Evolutionary conservation across 78 protist genomes (phyloP).

Genomic region (Acrasis kona): DNA sequence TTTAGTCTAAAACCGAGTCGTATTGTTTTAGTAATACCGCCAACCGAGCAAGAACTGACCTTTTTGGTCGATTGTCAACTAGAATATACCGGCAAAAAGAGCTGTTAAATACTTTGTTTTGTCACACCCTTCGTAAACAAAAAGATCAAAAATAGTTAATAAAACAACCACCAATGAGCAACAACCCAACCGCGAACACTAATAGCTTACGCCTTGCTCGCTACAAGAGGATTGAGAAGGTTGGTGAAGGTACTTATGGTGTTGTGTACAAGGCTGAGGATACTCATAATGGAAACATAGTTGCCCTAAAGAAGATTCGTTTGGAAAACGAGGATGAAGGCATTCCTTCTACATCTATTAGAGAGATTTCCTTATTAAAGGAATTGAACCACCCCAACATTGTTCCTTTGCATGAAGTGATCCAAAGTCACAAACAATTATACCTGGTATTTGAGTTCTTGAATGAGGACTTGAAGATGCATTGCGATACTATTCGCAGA

Average conservation of each 20-base stretch:
- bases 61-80: too few species aligned
- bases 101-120: too few species aligned
- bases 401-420: conserved; percentile 42
- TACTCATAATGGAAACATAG: not conserved
- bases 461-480: conserved; percentile 94
- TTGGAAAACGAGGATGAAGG: conserved; percentile 86
- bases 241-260: conserved; percentile 32
- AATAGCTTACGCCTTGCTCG: conserved; percentile 6
- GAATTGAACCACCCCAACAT: conserved; percentile 92
- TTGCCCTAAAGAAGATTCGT: conserved; percentile 37
- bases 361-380: conserved; percentile 66
- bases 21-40: too few species aligned
- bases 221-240: conserved; percentile 7
- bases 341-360: conserved; percentile 94
- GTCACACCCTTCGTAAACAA: too few species aligned
- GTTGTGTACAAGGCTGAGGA: conserved; percentile 18
- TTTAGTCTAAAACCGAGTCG: too few species aligned
- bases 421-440: conserved; percentile 41
- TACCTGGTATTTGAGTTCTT: conserved; percentile 97
- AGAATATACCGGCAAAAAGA: too few species aligned
- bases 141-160: too few species aligned
- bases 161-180: too few species aligned
- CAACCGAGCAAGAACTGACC: too few species aligned
- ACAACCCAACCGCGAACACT: too few species aligned
- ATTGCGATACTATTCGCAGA: not conserved